Base-by-base conservation (phyloP, 371 early-diverging fungal genomes). In the Rhizopus sp. region DNA sequence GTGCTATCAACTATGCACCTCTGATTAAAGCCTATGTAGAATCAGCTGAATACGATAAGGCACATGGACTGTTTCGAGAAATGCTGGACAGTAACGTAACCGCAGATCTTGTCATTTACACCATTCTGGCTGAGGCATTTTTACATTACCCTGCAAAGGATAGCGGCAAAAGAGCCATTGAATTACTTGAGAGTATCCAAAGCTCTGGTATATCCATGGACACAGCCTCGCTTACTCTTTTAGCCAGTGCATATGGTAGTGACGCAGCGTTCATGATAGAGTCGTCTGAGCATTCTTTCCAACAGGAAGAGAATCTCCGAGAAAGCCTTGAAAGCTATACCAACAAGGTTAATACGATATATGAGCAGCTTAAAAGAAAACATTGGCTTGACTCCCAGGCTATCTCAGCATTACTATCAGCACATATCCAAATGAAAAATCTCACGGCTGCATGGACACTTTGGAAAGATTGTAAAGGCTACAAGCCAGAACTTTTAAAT, bases 71-170 rank as follows among this genome's bases (percentile, higher is more conserved):
- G 1, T 70, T 73, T 53, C 60, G 66, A 7, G 66, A 69, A 6
- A 77, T 77, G 77, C 8, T 73, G 23, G 65, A 69, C 29, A 65
- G 58, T 37, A 61, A 65, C 3, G 52, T 77, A 8, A 46, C 56
- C 7, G 66, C 70, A 9, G 70, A 74, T 58, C 5, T 72, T 12
- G 54, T 56, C 12, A 69, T 63, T 39, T 74, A 75, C 48, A 78
- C 75, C 13, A 69, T 70, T 30, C 59, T 75, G 23, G 75, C 75
- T 6, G 59, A 62, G 23, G 69, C 70, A 50, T 70, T 75, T 56
- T 49, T 62, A 41, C 42, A 60, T 15, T 69, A 70, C 3, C 63
- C 63, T 8, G 50, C 48, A 1, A 47, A 42, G 16, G 71, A 60
- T 6, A 58, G 66, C 12, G 55, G 57, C 23, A 49, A 54, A 12